Evolutionary conservation across 2,329 filamentous ascomycete genomes (phyloP), one percentile per base, ranked within the genome.

Genomic region (Ophiostoma piceae): DNA sequence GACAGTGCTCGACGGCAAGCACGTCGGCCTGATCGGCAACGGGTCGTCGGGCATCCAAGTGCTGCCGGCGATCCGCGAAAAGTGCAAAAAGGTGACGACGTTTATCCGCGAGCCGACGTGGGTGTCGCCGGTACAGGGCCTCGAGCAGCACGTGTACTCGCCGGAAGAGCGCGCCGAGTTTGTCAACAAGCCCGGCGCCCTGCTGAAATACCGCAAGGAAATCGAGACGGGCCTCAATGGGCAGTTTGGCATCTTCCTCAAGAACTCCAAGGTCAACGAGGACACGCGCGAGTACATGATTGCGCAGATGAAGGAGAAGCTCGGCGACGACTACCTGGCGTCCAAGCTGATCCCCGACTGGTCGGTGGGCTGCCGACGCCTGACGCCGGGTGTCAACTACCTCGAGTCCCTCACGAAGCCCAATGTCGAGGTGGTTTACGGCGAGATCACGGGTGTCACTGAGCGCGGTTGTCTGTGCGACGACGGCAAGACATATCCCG

Each of bases 401-500:
- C 75, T 82, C 57, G 80, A 82, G 72, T 77, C 79, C 14, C 76
- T 84, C 66, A 77, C 77, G 3, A 73, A 80, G 71, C 76, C 79
- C 29, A 85, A 86, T 67, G 81, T 84, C 14, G 74, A 77, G n/a
- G 78, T 79, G 7, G 77, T 83, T 39, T 78, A 78, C 79, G 39
- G 75, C 35, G 76, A 77, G 12, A 78, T 81, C 66, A 73, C 69
- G 2, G 71, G 71, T 11, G 71, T 78, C 0, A 74, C 76, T 6
- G 71, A 78, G 74, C 3, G 71, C 75, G 80, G 81, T 3, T 72
- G 76, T 43, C 71, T 77, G 37, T 62, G 57, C 26, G 75, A 69
- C 74, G 73, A 78, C 68, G 78, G 77, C 32, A 71, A 71, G 66
- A 71, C 74, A 67, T 75, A 78, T 69, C 67, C 75, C 35, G 66